Base-by-base conservation (phyloP, 306 rosid genomes). In the Cucurbita moschata region DNA sequence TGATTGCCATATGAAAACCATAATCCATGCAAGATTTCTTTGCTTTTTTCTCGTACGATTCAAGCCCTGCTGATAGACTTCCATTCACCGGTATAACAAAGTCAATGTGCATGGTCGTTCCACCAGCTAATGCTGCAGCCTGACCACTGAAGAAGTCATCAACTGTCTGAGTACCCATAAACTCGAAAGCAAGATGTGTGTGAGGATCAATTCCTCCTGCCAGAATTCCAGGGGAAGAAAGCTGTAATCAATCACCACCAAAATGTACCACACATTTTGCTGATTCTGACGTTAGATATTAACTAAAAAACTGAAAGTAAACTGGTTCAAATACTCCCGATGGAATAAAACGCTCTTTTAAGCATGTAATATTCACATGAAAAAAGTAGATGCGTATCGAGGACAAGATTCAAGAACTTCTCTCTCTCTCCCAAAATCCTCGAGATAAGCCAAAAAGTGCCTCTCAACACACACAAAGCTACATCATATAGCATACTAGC, bases 151-250 rank as follows among this genome's bases (percentile, higher is more conserved):
- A 90, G 89, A 90, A 93, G 84, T 93, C 94, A 74, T 90, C 97
- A 52, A 81, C 71, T 0, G 94, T 77, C 72, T 64, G 85, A 19
- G 86, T 74, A 62, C 75, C 83, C 97, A 90, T 88, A 82, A 87
- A 87, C 82, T 80, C 90, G 53, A 93, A 65, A 47, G 80, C 87
- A 43, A 93, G 83, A 84, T 93, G 98, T 46, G 97, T 87, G 79
- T 93, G 98, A 71, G 98, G 98, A 83, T 93, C 97, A 83, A 93
- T 90, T 81, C 98, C 98, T 64, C 98, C 98, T 93, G 87, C 76
- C 74, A 74, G 62, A 77, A 35, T 76, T 37, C 49, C 78, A 63
- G 57, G 64, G 26, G 59, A 72, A 13, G 69, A 49, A 50, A 50
- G 38, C 11, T 67, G 37, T 42, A 13, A 46, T 21, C 73, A 46